Base-by-base conservation (phyloP, 2,329 filamentous ascomycete species). In the Cryphonectria radicalis region DNA sequence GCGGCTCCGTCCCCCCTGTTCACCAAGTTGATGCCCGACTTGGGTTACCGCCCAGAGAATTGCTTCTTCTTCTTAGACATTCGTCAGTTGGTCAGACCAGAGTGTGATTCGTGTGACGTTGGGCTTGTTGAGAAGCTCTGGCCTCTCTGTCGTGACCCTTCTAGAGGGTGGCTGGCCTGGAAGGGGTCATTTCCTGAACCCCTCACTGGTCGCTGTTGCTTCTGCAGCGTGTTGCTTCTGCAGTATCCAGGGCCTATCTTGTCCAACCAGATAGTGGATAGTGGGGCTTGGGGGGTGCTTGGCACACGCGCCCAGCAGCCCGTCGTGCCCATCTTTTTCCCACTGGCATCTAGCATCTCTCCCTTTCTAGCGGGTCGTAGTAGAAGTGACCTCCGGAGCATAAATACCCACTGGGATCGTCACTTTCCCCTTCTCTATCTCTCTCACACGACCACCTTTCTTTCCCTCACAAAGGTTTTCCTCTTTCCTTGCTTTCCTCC, bases 381-480 rank as follows among this genome's bases (percentile, higher is more conserved):
- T 53, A 57, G 53, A 28, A 67, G 40, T 10, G 40, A 50, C 57
- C 68, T 17, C 67, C 60, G 64, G 64, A 67, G 66, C 67, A 73
- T 73, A 73, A 73, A 73, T 73, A 70, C 63, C 65, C 69, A 70
- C 63, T 64, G 57, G 57, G 59, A 67, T 70, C 64, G 60, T 62
- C 65, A 62, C 55, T 43, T 25, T 55, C 55, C 64, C 65, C 40
- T 50, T 42, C 43, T 50, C 28, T 50, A 2, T 8, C 63, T 28
- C 63, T 28, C 28, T 65, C 70, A 40, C 43, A 65, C 65, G 42
- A 63, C 40, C 62, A 63, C 14, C 50, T 40, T 10, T 11, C 55
- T 35, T 17, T 57, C 53, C 53, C 53, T 59, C 55, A 11, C 28
- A 59, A 59, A 32, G n/a, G 43, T n/a, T 19, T 28, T n/a, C 25